These are phyloP conservation scores for Gynandropsis gynandra DNA, from an alignment of 345 rosid species.

Conservation along the genomic window DNA sequence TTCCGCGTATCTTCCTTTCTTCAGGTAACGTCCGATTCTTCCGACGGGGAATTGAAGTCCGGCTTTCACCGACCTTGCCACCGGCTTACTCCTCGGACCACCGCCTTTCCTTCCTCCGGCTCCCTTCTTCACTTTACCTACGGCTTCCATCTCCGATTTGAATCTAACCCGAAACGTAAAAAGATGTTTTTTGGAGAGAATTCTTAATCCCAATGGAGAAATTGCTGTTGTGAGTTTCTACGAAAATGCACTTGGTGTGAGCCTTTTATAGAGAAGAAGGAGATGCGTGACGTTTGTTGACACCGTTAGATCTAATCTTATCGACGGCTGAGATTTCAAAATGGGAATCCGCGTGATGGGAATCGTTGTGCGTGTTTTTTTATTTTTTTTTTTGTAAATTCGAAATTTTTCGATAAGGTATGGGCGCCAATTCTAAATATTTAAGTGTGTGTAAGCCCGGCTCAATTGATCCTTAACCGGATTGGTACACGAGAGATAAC, in stretches of 20 bases:
- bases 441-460: too few species aligned
- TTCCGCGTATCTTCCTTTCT: conserved; percentile 49
- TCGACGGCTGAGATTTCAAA: background rate
- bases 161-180: background rate
- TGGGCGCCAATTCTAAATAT: too few species aligned
- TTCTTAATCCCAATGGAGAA: background rate
- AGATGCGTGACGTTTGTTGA: background rate
- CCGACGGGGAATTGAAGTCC: conserved; percentile 61
- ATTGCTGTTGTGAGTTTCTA: too few species aligned
- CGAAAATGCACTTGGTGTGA: background rate
- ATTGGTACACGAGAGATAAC: too few species aligned
- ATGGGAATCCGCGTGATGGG: background rate
- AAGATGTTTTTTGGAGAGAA: background rate
- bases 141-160: conserved; percentile 33
- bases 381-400: too few species aligned
- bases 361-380: background rate
- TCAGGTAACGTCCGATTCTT: conserved; percentile 53
- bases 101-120: conserved; percentile 68
- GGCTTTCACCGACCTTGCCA: conserved; percentile 48
- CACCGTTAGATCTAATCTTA: background rate
- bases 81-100: conserved; percentile 61
- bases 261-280: background rate
- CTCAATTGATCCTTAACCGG: too few species aligned
- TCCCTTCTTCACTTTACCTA: conserved; percentile 48
- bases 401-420: too few species aligned